Base-by-base conservation (phyloP, 768 basidiomycete species). In the Lactarius quietus region DNA sequence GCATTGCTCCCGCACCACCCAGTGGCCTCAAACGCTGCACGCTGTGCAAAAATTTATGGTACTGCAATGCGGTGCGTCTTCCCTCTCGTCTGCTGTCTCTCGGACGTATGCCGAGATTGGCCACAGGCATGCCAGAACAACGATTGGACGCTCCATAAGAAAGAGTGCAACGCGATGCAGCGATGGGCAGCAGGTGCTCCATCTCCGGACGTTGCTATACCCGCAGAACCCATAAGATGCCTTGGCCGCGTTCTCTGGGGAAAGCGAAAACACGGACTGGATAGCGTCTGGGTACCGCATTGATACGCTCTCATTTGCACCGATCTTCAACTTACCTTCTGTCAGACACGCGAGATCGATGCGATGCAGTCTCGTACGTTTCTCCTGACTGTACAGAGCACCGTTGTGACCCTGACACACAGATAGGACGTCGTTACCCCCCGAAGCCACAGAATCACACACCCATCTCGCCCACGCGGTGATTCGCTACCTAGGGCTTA, bases 211-310 rank as follows among this genome's bases (percentile, higher is more conserved):
- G 66, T 80, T 5, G 66, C 81, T 5, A 71, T 88, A 20, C 92
- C 94, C 0, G 86, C 82, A 36, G 94, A 96, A 64, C 90, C 89
- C 1, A 81, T 96, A 12, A 78, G 95, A 58, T 89, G 87, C 68
- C 76, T 98, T 17, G 93, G 84, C 0, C 83, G 93, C 48, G 80
- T 95, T 20, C 70, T 93, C 33, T 92, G 89, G 88, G 77, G 71
- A 31, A 82, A 80, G 60, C 81, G 83, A 73, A 84, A 83, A 65
- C 76, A 82, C 41, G 86, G 88, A 3, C 72, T 74, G 14, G 75
- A 77, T 18, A 85, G 82, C 69, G 69, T 70, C 54, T 89, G 87
- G 88, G 90, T 90, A 69, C 48, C 10, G 83, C 76, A 6, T 15
- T 33, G 45, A 38, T 23, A 29, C 39, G 45, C 39, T 56, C 36